Base-by-base conservation (phyloP, 1,139 yeast genomes). In the Magnusiomyces clavatus region DNA sequence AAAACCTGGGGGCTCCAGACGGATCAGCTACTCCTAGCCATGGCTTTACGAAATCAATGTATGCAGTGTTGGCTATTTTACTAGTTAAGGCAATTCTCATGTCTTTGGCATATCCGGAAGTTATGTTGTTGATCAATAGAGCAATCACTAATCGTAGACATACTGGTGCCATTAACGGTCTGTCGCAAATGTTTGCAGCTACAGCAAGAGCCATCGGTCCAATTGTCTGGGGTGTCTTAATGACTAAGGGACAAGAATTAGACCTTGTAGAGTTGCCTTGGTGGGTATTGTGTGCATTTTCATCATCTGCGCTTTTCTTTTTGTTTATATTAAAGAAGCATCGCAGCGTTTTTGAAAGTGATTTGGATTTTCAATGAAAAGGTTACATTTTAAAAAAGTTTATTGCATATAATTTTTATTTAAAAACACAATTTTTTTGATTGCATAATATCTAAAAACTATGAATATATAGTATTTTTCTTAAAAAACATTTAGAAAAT, bases 141-240 rank as follows among this genome's bases (percentile, higher is more conserved):
- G 59, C 69, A 8, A 67, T 64, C 8, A 55, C 60, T n/a, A 60
- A 64, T 49, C 58, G 60, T 37, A 55, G 63, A 12, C 63, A 63
- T 46, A 57, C 67, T 45, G 71, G 70, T 8, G 60, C 62, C 14
- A 60, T 68, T 53, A 68, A 66, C 51, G 70, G 70, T 6, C 54
- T 64, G 17, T 59, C 63, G 20, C 69, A 66, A 52, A 62, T 65
- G 50, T 70, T 77, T 47, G 69, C 77, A 19, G 75, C 86, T 0
- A 66, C 77, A 42, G 82, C 85, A 0, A 65, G 86, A 56, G 81
- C 78, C 52, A 46, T 77, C 1, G 86, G 82, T 2, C 87, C 87
- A 0, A 64, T 80, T 16, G 42, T 71, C 1, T 80, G 83, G 82
- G 86, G 86, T 11, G 68, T 66, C 50, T 59, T 81, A 43, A 79